Conservation (phyloP, 2,329 filamentous ascomycete genomes). For the Aspergillus thermomutatus region DNA sequence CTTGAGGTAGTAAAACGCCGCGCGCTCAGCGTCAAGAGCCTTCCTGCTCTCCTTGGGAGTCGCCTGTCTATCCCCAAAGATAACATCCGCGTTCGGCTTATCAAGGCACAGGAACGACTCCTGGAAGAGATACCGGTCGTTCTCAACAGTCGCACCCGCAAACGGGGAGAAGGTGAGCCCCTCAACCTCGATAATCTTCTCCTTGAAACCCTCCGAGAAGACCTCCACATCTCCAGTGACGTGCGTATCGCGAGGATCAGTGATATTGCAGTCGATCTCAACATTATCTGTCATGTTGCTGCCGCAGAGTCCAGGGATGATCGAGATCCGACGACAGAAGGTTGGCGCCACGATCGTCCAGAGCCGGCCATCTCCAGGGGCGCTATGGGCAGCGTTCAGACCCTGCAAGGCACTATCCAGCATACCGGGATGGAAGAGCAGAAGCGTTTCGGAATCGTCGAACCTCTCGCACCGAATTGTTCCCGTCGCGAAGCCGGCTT, state of each 20-base stretch:
- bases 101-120: neutral
- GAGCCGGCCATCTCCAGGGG: conserved; percentile 3
- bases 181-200: neutral
- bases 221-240: neutral
- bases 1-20: neutral
- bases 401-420: conserved; percentile 3
- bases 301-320: neutral
- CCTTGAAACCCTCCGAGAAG: neutral
- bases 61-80: neutral
- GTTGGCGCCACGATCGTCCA: neutral
- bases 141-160: neutral
- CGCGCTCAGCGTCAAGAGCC: neutral
- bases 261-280: neutral
- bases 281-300: neutral
- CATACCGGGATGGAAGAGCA: neutral
- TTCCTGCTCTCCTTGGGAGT: neutral
- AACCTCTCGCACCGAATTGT: neutral
- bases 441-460: neutral
- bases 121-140: neutral
- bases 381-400: neutral
- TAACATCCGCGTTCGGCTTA: neutral
- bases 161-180: neutral
- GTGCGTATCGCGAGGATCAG: neutral
- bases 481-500: neutral
- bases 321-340: neutral